These are phyloP conservation scores for Hymenoscyphus scutula DNA, from an alignment of 2,329 filamentous ascomycete species.

Conservation along the genomic window DNA sequence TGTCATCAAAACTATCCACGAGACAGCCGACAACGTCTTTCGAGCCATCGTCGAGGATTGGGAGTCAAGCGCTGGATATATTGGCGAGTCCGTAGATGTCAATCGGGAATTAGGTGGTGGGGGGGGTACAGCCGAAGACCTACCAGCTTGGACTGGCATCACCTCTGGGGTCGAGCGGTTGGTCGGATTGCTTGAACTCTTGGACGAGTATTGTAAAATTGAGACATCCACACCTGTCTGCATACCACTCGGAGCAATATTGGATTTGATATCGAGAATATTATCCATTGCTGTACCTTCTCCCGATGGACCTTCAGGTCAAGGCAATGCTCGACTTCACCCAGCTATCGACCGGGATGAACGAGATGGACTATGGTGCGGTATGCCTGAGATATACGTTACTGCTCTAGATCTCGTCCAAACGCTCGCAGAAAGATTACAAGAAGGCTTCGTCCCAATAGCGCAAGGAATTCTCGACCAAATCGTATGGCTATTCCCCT, in stretches of 20 bases:
- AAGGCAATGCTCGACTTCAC: constrained; percentile 55
- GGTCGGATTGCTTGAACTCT: constrained; percentile 60
- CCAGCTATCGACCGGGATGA: constrained; percentile 75
- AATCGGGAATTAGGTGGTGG: constrained; percentile 50
- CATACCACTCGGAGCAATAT: constrained; percentile 63
- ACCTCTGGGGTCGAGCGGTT: constrained; percentile 70
- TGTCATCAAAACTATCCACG: constrained; percentile 64
- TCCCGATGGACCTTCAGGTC: constrained; percentile 17
- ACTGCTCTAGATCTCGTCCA: constrained; percentile 64
- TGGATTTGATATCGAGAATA: constrained; percentile 69
- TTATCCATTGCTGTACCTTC: constrained; percentile 58
- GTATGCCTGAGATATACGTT: constrained; percentile 71
- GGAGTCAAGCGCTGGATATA: constrained; percentile 62
- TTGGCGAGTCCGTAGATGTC: constrained; percentile 43
- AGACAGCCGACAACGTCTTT: constrained; percentile 72
- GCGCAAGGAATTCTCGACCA: constrained; percentile 68
- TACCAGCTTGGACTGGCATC: constrained; percentile 75
- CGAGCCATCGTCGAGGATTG: constrained; percentile 78
- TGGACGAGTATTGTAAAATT: constrained; percentile 61
- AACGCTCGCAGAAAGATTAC: constrained; percentile 56
- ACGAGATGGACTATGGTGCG: constrained; percentile 72
- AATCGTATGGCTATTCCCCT: constrained; percentile 66
- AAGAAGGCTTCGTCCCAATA: constrained; percentile 55
- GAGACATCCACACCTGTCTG: constrained; percentile 64
- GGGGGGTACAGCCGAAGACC: constrained; percentile 44